phyloP scores from a whole-genome alignment of 106 monocot genomes.

The Acanthochlamys bracteata region DNA sequence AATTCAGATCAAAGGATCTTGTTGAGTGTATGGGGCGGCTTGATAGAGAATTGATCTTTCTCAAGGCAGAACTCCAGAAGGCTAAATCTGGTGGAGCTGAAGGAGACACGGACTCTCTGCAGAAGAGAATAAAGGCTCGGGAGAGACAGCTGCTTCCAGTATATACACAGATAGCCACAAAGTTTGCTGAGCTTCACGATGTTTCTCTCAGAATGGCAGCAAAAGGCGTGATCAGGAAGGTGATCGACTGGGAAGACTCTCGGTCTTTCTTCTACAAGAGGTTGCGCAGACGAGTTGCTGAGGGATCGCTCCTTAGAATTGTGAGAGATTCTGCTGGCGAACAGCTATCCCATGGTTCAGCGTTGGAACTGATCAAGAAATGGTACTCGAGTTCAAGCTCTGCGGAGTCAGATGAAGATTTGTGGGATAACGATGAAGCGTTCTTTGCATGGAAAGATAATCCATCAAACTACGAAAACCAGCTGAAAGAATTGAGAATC shows the following conservation, averaged over 20 bases:
- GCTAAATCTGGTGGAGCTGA: conserved; percentile 22
- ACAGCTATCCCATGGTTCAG: conserved; percentile 35
- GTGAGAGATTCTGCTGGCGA: conserved; percentile 67
- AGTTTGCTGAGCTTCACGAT: conserved; percentile 92
- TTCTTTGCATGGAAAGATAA: conserved; percentile 82
- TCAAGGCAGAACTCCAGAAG: conserved; percentile 49
- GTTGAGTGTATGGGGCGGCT: conserved; percentile 86
- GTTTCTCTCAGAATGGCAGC: conserved; percentile 81
- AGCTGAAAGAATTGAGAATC: conserved; percentile 55
- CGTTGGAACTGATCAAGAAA: conserved; percentile 60
- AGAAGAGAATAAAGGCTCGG: conserved; percentile 40
- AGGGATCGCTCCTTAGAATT: conserved; percentile 40
- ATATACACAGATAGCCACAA: conserved; percentile 87
- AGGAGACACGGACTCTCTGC: conserved; percentile 31
- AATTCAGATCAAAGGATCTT: conserved; percentile 80
- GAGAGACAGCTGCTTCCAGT: conserved; percentile 72
- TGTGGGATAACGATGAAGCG: conserved; percentile 70
- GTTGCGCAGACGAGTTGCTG: conserved; percentile 63
- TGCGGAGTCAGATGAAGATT: conserved; percentile 5
- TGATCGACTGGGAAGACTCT: conserved; percentile 77
- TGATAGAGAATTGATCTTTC: conserved; percentile 44
- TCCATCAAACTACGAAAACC: conserved; percentile 45
- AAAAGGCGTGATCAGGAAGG: conserved; percentile 69
- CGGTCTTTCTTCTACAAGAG: conserved; percentile 87
- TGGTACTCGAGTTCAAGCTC: conserved; percentile 46